Conservation (phyloP, 306 rosid species). For the Vigna radiata region DNA sequence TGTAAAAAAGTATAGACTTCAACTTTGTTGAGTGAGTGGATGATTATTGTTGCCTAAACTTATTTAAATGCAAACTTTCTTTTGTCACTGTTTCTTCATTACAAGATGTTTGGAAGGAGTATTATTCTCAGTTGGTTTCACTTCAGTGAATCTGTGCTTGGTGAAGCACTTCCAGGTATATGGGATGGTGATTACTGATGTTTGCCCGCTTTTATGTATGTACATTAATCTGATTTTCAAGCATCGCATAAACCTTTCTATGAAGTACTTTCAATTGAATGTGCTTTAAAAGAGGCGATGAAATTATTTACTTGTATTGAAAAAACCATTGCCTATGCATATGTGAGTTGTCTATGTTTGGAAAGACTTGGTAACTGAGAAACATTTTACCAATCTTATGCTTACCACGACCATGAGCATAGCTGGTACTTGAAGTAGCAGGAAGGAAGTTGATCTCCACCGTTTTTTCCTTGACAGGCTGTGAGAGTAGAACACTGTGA, state of each 20-base stretch:
- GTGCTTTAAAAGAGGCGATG: background rate
- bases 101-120: conserved; percentile 1
- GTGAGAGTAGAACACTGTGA: conserved; percentile 97
- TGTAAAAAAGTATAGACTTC: background rate
- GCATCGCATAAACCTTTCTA: conserved; percentile 13
- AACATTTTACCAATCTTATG: conserved; percentile 31
- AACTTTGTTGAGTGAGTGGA: background rate
- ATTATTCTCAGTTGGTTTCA: conserved; percentile 1
- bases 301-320: background rate
- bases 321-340: conserved; percentile 21
- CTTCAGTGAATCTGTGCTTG: conserved; percentile 20
- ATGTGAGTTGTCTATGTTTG: conserved; percentile 12
- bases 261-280: background rate
- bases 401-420: conserved; percentile 15
- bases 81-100: background rate
- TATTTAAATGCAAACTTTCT: background rate
- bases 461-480: conserved; percentile 65
- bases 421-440: background rate
- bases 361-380: conserved; percentile 30
- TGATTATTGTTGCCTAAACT: conserved; percentile 1
- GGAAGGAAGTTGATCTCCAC: conserved; percentile 32
- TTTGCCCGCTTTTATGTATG: background rate
- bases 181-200: background rate
- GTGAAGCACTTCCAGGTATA: background rate
- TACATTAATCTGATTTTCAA: background rate